Base-by-base conservation (phyloP, 2,329 filamentous ascomycete species). In the Penicillium sp. region DNA sequence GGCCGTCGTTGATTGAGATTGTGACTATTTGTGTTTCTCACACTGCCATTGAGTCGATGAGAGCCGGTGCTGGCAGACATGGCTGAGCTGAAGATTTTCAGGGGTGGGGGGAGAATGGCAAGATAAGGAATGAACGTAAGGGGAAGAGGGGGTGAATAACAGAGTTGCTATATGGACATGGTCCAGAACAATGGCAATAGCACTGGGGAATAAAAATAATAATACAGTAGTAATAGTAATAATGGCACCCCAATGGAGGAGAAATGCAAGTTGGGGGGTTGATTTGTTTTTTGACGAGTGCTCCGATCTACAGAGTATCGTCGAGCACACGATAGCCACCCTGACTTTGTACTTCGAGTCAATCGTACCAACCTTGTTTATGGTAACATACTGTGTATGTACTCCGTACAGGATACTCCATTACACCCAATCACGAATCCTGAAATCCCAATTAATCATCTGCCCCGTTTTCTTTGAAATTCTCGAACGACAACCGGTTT, bases 11-110 rank as follows among this genome's bases (percentile, higher is more conserved):
- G 67, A 54, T 61, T 63, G 4, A 35, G 28, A 49, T 53, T 53
- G 5, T 57, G 52, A 45, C 17, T 35, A 28, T 67, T 69, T 38
- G 67, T 57, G 41, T 57, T 55, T 58, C 64, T 68, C 55, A 73
- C 58, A 56, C 70, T 74, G 64, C 69, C 72, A 61, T 73, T 69
- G 59, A 71, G 72, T 64, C 65, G 73, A 55, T 61, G 69, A 31
- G 69, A 53, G 50, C 48, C 48, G 53, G 57, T 20, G 55, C 57
- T 51, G 50, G 37, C 55, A 59, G 62, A 60, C 63, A 61, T 62
- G 60, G 56, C 50, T 41, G 20, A 42, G 31, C 42, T 51, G 38
- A 53, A 56, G 56, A 62, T 60, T 22, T 22, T 51, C 60, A 65
- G 59, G 58, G 58, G 58, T 48, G 20, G 20, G 54, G 57, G 53